Percentiles rank a stretch among this genome's conserved stretches.
Evolutionary conservation across 805 yeast genomes (phyloP).

Genomic region (Schizosaccharomyces cryophilus): DNA sequence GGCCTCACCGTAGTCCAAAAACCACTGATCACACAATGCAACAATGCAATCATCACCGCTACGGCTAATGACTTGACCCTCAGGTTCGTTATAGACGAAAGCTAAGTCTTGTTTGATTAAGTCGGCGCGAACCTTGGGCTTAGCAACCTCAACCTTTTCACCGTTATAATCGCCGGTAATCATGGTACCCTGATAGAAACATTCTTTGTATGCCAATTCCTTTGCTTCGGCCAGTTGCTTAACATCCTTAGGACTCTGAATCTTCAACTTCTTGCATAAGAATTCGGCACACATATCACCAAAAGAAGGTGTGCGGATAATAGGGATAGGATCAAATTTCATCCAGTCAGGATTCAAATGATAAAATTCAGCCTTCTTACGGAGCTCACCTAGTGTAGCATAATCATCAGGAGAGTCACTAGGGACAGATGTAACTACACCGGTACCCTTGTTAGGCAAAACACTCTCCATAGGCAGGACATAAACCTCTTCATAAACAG

Average conservation of each 20-base stretch:
- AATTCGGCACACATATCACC: conserved; percentile 75
- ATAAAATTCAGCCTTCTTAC: conserved; percentile 76
- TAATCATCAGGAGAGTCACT: conserved; percentile 97
- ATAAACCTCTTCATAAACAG: conserved; percentile 42
- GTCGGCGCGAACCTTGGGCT: conserved; percentile 64
- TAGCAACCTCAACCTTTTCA: conserved; percentile 73
- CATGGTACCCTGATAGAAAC: conserved; percentile 75
- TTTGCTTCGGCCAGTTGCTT: conserved; percentile 75
- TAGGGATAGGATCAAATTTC: conserved; percentile 39
- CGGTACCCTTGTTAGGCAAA: conserved; percentile 86
- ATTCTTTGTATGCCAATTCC: conserved; percentile 88
- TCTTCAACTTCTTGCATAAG: conserved; percentile 65
- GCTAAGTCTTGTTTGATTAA: conserved; percentile 56
- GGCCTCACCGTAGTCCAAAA: conserved; percentile 87
- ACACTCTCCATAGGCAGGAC: conserved; percentile 96
- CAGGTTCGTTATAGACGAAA: conserved; percentile 85
- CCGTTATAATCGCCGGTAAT: conserved; percentile 63
- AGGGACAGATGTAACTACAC: conserved; percentile 96
- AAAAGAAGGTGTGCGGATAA: conserved; percentile 58
- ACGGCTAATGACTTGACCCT: conserved; percentile 67
- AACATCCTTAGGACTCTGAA: conserved; percentile 81
- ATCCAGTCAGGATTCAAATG: conserved; percentile 75
- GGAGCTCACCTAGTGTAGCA: conserved; percentile 62
- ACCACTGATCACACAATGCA: conserved; percentile 96
- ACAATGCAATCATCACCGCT: conserved; percentile 94